These are phyloP conservation scores for Thermothielavioides terrestris DNA, from an alignment of 495 filamentous ascomycete species.

Conservation along the genomic window DNA sequence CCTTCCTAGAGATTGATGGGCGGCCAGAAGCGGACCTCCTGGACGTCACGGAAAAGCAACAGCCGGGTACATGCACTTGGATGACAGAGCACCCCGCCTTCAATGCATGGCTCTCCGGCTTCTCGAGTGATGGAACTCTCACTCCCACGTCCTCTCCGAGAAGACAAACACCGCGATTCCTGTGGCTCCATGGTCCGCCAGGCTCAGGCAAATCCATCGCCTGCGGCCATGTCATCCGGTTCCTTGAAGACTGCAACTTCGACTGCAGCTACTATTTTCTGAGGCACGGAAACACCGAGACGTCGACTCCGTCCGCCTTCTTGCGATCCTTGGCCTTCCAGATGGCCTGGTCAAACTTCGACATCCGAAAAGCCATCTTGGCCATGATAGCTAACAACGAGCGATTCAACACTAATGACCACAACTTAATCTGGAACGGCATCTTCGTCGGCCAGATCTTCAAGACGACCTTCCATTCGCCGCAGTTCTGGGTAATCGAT, in stretches of 20 bases:
- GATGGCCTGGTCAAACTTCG: slow-evolving; percentile 19
- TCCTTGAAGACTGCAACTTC: slow-evolving; percentile 12
- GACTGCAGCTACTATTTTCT: slow-evolving; percentile 20
- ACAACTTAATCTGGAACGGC: slow-evolving; percentile 20
- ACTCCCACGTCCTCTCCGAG: background rate
- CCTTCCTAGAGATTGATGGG: too few relatives aligned
- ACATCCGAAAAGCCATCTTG: slow-evolving; percentile 15
- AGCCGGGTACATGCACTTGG: too few relatives aligned
- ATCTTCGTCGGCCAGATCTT: slow-evolving; percentile 19
- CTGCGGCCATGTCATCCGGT: slow-evolving; percentile 13
- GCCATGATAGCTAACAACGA: slow-evolving; percentile 15
- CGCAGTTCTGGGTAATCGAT: slow-evolving; percentile 24
- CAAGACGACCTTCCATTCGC: slow-evolving; percentile 10
- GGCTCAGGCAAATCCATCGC: slow-evolving; percentile 22
- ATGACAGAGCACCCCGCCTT: too few relatives aligned
- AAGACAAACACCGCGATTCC: background rate
- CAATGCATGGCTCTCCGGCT: too few relatives aligned
- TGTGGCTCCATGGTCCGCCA: slow-evolving; percentile 22
- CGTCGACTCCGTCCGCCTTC: slow-evolving; percentile 3
- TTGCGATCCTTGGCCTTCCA: slow-evolving; percentile 21
- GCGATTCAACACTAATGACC: slow-evolving; percentile 12
- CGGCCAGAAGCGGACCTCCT: too few relatives aligned
- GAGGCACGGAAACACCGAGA: slow-evolving; percentile 9
- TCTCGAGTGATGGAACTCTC: background rate
- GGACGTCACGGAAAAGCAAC: too few relatives aligned